Evolutionary conservation across 495 filamentous ascomycete species (phyloP), one percentile per base, ranked within the genome.

Genomic region (Hyaloscypha bicolor): DNA sequence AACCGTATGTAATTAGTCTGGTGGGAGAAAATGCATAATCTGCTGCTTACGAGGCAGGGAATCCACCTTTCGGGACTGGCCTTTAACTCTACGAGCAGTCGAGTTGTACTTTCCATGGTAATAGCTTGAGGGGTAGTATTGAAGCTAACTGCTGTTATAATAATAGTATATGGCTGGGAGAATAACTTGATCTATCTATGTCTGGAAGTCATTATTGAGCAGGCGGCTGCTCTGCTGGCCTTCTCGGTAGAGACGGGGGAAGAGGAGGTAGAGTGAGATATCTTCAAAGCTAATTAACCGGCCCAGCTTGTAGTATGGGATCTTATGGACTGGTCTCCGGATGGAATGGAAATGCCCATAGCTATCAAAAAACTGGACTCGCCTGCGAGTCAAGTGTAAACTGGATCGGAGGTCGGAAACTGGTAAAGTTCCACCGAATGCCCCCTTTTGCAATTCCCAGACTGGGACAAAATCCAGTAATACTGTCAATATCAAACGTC

Each of bases 241-340:
- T 62, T 62, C 60, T 48, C 6, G n/a, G 60, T 45, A 62, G 30
- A 62, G 60, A 31, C 22, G 35, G 6, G 35, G 39, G 45, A 62
- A 62, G 35, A 62, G 60, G 39, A 62, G 60, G 29, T 62, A 62
- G 8, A 62, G 39, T 62, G 35, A 62, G 35, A 48, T 6, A 30
- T 62, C 60, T 62, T 62, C 35, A 5, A 62, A 62, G 30, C 60
- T 6, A 48, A 62, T 48, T 6, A 62, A 48, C 39, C 60, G 60
- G 33, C 60, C 35, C 1, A 62, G 33, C 39, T 3, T 62, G 35
- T 62, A 62, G 8, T 62, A 9, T 32, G 60, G 60, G 60, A 62
- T 62, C 37, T 62, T 19, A 29, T 62, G 33, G 25, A 62, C 60
- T n/a, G 60, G 60, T 51, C 33, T 62, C 14, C 2, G 35, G 33